Percentiles rank a stretch among this genome's conserved stretches.
These are phyloP conservation scores for Rhodotorula babjevae DNA, from an alignment of 768 basidiomycete species.

Conservation along the genomic window DNA sequence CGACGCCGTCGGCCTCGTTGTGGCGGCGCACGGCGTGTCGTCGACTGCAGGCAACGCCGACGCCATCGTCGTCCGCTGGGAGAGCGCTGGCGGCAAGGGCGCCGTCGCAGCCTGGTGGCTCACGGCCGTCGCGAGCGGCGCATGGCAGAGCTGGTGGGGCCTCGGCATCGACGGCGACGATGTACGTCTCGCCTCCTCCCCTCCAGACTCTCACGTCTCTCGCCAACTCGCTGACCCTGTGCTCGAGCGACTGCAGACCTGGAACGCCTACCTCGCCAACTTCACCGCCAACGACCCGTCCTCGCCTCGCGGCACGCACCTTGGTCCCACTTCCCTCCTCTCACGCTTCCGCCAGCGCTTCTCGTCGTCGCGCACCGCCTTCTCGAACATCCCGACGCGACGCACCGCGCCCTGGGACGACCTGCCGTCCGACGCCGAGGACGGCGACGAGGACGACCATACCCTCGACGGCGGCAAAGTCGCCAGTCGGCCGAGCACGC, in stretches of 20 bases:
- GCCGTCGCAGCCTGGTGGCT: slow-evolving; percentile 30
- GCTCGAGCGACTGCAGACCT: background rate
- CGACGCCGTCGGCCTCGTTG: slow-evolving; percentile 16
- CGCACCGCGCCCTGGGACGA: background rate
- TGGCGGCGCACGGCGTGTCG: background rate
- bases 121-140: background rate
- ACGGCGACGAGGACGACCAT: slow-evolving; percentile 10
- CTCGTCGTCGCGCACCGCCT: background rate
- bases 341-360: background rate
- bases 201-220: background rate
- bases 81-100: background rate
- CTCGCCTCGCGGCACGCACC: slow-evolving; percentile 2
- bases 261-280: slow-evolving; percentile 27
- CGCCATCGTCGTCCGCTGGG: background rate
- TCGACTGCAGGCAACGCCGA: background rate
- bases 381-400: slow-evolving; percentile 7
- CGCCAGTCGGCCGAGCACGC: background rate
- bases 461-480: background rate
- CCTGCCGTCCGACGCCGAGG: slow-evolving; percentile 1
- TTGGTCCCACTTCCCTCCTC: background rate
- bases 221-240: background rate
- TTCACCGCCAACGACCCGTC: background rate
- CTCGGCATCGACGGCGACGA: slow-evolving; percentile 22
- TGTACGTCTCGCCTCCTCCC: background rate
- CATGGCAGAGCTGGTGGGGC: slow-evolving; percentile 22